A percentile compares a stretch with the other conserved stretches of the same genome.
Conservation (phyloP, 257 asterid species). For the Thymus quinquecostatus region DNA sequence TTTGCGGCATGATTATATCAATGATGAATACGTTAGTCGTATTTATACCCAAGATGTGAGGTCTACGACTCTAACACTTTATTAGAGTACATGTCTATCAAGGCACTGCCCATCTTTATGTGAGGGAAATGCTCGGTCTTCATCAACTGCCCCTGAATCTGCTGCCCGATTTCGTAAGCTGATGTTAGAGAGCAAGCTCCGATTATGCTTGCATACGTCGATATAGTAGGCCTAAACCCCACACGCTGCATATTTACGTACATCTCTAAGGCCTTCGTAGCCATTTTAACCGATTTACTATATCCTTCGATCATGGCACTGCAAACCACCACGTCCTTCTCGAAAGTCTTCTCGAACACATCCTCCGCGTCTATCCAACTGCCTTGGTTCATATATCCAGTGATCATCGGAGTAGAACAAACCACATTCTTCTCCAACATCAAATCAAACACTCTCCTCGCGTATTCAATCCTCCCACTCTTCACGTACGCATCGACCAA, state of each 20-base stretch:
- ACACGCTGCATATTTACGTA: slow-evolving; percentile 66
- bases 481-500: slow-evolving; percentile 78
- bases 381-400: slow-evolving; percentile 80
- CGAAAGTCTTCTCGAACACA: slow-evolving; percentile 56
- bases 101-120: slow-evolving; percentile 79
- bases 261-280: slow-evolving; percentile 66
- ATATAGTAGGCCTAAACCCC: slow-evolving; percentile 58
- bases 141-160: slow-evolving; percentile 67
- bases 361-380: slow-evolving; percentile 67
- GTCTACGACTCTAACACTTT: too few species aligned
- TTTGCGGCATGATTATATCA: too few species aligned
- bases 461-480: slow-evolving; percentile 57
- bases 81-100: slow-evolving; percentile 87
- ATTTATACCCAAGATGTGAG: too few species aligned
- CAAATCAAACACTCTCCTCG: slow-evolving; percentile 74
- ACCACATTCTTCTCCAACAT: slow-evolving; percentile 73
- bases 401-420: slow-evolving; percentile 85
- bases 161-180: slow-evolving; percentile 72
- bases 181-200: slow-evolving; percentile 88
- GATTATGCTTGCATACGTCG: slow-evolving; percentile 79
- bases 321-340: slow-evolving; percentile 81
- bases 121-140: slow-evolving; percentile 57
- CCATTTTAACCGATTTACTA: slow-evolving; percentile 66
- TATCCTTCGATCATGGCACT: slow-evolving; percentile 99
- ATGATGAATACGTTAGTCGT: too few species aligned